Conservation (phyloP, 805 yeast genomes). For the Cyberlindnera euphorbiae region DNA sequence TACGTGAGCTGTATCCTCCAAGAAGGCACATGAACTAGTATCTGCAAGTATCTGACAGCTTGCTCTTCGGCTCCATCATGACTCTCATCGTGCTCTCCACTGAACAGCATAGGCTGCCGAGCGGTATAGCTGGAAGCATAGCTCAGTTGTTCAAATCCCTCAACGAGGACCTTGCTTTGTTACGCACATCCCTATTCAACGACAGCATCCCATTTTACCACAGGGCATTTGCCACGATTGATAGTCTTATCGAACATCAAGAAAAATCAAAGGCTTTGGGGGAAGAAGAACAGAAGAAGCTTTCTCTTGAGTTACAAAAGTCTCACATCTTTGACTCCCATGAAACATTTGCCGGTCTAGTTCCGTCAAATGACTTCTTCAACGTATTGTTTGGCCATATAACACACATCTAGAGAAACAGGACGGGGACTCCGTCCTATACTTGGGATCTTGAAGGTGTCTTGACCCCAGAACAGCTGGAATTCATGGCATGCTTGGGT, state of each 20-base stretch:
- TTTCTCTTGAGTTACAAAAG: slow-evolving; percentile 12
- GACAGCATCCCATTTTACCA: slow-evolving; percentile 18
- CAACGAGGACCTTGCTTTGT: slow-evolving; percentile 9
- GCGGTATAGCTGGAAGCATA: slow-evolving; percentile 11
- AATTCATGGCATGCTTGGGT: slow-evolving; percentile 14
- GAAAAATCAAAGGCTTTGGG: background rate
- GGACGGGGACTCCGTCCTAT: background rate
- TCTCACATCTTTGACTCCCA: slow-evolving; percentile 16
- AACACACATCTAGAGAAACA: slow-evolving; percentile 12
- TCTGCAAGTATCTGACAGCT: slow-evolving; percentile 12
- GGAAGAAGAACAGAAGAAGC: slow-evolving; percentile 1
- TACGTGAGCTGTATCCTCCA: slow-evolving; percentile 13
- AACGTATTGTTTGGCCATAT: slow-evolving; percentile 16
- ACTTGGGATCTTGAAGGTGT: slow-evolving; percentile 11
- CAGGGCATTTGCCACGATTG: slow-evolving; percentile 12
- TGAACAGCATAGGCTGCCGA: slow-evolving; percentile 14
- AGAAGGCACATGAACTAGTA: slow-evolving; percentile 13
- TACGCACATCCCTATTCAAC: slow-evolving; percentile 13
- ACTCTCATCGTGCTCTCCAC: slow-evolving; percentile 11
- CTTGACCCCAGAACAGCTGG: slow-evolving; percentile 10
- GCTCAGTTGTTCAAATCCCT: slow-evolving; percentile 11
- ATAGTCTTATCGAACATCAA: background rate
- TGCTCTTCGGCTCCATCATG: slow-evolving; percentile 12
- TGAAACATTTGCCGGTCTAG: slow-evolving; percentile 18
- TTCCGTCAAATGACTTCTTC: slow-evolving; percentile 22